phyloP scores from a whole-genome alignment of 108 stramenopile genomes.

The Fragilaria crotonensis region DNA sequence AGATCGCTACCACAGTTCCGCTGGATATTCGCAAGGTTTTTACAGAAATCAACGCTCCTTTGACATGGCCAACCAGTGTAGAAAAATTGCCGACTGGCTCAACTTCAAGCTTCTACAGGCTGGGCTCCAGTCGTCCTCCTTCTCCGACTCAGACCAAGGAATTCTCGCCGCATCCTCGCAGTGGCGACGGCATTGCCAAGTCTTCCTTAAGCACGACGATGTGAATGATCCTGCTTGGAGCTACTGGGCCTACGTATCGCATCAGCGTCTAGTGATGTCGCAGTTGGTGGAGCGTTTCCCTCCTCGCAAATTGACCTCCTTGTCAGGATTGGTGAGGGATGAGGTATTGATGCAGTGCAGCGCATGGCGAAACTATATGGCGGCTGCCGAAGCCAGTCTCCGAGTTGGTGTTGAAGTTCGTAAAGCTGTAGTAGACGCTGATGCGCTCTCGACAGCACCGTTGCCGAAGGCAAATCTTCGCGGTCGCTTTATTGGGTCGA shows the following conservation, averaged over 20 bases:
- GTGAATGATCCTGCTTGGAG: conserved; percentile 13
- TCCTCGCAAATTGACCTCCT: conserved; percentile 6
- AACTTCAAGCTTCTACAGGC: conserved; percentile 55
- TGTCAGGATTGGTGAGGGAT: conserved; percentile 4
- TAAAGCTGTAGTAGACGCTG: conserved; percentile 10
- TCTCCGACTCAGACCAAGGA: conserved; percentile 3
- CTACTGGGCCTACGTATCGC: conserved; percentile 44
- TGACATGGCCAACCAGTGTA: conserved; percentile 66
- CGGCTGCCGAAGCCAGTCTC: conserved; percentile 56
- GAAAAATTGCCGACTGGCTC: conserved; percentile 60
- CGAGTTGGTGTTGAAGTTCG: conserved; percentile 34
- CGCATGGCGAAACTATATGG: conserved; percentile 54
- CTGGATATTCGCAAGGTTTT: conserved; percentile 1
- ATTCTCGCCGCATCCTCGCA: conserved; percentile 36
- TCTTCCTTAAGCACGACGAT: conserved; percentile 19
- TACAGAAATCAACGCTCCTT: conserved; percentile 9
- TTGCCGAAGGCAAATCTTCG: background rate
- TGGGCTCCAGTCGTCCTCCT: conserved; percentile 27
- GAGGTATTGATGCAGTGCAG: conserved; percentile 34
- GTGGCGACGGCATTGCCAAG: conserved; percentile 53
- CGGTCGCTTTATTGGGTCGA: conserved; percentile 42
- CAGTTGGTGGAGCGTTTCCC: conserved; percentile 45
- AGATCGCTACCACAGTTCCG: conserved; percentile 2
- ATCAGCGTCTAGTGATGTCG: conserved; percentile 35
- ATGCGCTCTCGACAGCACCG: background rate